Evolutionary conservation across 441 rosid genomes (phyloP), one percentile per base, ranked within the genome.

Genomic region (Erodium moschatum): DNA sequence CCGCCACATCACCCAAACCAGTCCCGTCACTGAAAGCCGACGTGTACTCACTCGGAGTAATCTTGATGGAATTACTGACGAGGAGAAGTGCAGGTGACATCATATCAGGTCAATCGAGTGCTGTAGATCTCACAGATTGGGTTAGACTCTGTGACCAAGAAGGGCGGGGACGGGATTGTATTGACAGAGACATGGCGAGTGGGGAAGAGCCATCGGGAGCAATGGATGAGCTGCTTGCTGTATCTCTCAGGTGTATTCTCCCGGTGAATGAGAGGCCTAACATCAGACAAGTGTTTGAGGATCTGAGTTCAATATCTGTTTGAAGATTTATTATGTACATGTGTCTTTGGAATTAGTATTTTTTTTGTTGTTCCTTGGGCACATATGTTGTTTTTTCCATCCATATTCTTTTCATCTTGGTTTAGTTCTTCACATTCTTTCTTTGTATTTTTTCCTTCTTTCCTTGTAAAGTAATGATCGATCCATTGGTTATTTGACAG

Each of bases 51-150:
- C 80, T 90, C 15, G 98, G 98, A n/a, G 98, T 92, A 65, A 90
- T 92, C 56, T 69, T 92, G 69, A 86, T 92, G 98, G 98, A 92
- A 77, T 76, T 92, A 72, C 72, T 93, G 69, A 93, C 97, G 4
- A 80, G 92, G 80, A 79, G 91, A 74, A 87, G 98, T 33, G 98
- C 98, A 0, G 94, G 98, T 13, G 98, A 93, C 79, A 93, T 93
- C 75, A 90, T 93, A 75, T 93, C 96, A 0, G 98, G 98, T 54
- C 97, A 89, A 67, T 83, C 97, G 1, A 97, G 97, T 67, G 98
- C 96, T 0, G 97, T 93, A 6, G 97, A 93, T 75, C 88, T 93
- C 20, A 87, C 91, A 0, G 97, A 90, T 74, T 93, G 98, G 98
- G 92, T 93, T 35, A 73, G 81, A 65, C 74, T 90, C 48, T 90